Evolutionary conservation across 345 rosid genomes (phyloP), one percentile per base, ranked within the genome.

Genomic region (Hevea brasiliensis): DNA sequence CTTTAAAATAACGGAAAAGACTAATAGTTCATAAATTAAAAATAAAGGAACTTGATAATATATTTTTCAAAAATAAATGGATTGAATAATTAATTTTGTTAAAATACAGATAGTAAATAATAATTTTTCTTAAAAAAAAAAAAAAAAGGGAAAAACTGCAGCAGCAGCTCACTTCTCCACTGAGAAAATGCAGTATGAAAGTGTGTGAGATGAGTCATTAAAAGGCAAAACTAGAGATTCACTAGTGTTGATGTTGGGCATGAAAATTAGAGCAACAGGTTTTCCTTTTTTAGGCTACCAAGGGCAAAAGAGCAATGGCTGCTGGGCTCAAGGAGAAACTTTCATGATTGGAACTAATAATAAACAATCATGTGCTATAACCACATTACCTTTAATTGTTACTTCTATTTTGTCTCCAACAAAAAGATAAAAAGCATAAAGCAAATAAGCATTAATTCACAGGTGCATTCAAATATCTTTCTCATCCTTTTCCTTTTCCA

Each of bases 261-360:
- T 57, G 8, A 2, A n/a, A 56, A 17, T 17, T 57, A 40, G 73
- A 57, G 73, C 37, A n/a, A 1, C 7, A 12, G 4, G 7, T n/a
- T 41, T 47, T 17, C 37, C 13, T 45, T n/a, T 60, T 32, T 2
- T n/a, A 21, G 10, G 29, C 12, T 13, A 24, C 37, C 57, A 23
- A 15, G 24, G 14, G 15, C 57, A 47, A 32, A 59, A 60, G 21
- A 45, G 66, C 45, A 71, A 32, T 63, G 41, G 42, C 54, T 40
- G 60, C 62, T 62, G 70, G 70, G 76, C 76, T 63, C 75, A 54
- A 72, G 61, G 51, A 72, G 40, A 17, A 37, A 0, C 42, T 59
- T 66, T 61, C 23, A 61, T 69, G 64, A 56, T 69, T 56, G 35
- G 61, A 47, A 20, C 40, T 29, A 29, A 59, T 29, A 29, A 59